A percentile compares a stretch with the other conserved stretches of the same genome.
phyloP scores from a whole-genome alignment of 2,329 filamentous ascomycete species.

The Pyricularia sp. region DNA sequence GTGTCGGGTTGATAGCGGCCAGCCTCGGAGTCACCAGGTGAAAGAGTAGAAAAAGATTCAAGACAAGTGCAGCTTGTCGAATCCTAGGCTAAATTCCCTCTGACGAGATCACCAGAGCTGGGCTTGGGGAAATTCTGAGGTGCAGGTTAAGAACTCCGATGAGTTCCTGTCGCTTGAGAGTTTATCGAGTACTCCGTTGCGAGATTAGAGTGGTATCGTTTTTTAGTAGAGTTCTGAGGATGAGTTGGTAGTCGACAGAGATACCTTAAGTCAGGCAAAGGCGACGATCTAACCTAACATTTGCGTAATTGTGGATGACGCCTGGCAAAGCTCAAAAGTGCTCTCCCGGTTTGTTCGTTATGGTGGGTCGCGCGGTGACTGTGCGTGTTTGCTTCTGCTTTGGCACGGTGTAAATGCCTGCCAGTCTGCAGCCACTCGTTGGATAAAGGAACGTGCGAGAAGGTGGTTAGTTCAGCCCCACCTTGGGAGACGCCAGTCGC shows the following conservation, averaged over 20 bases:
- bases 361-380: conserved; percentile 2
- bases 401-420: background rate
- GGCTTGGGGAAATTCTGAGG: background rate
- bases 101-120: background rate
- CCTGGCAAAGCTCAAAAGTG: conserved; percentile 1
- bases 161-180: background rate
- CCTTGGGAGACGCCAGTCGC: background rate
- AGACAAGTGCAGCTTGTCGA: conserved; percentile 4
- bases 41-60: conserved; percentile 1
- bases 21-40: background rate
- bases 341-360: conserved; percentile 1
- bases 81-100: background rate
- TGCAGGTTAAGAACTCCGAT: background rate
- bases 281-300: conserved; percentile 1
- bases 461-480: background rate
- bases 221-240: background rate
- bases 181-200: background rate
- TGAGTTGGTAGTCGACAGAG: background rate
- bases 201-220: background rate
- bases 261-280: background rate
- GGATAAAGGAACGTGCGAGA: background rate
- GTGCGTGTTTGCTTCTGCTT: background rate
- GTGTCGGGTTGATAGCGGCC: background rate
- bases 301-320: conserved; percentile 5
- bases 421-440: background rate